A percentile compares a stretch with the other conserved stretches of the same genome.
phyloP scores from a whole-genome alignment of 257 asterid species.

The Paraleonurus japonicus region DNA sequence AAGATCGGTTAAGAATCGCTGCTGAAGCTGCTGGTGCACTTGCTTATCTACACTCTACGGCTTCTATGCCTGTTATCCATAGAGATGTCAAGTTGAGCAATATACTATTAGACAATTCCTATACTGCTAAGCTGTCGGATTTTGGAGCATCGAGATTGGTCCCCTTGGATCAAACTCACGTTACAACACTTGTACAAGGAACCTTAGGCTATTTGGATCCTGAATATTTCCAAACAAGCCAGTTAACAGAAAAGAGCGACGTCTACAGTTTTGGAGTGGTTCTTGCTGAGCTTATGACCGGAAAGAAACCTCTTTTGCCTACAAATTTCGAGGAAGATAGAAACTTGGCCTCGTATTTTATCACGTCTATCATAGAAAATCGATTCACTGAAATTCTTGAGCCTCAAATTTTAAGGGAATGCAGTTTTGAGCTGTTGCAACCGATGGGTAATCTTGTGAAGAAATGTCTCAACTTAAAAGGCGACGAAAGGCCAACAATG shows the following conservation, averaged over 20 bases:
- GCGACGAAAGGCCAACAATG: slow-evolving; percentile 54
- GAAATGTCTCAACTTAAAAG: slow-evolving; percentile 39
- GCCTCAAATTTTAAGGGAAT: slow-evolving; percentile 40
- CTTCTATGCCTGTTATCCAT: slow-evolving; percentile 38
- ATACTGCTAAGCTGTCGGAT: slow-evolving; percentile 34
- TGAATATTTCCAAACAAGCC: slow-evolving; percentile 32
- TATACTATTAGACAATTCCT: slow-evolving; percentile 25
- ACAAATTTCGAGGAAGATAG: slow-evolving; percentile 21
- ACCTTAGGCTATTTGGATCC: slow-evolving; percentile 44
- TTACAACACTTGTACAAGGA: slow-evolving; percentile 35
- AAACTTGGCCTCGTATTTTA: slow-evolving; percentile 39
- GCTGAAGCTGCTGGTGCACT: slow-evolving; percentile 42
- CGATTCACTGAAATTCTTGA: slow-evolving; percentile 38
- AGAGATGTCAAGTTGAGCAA: slow-evolving; percentile 42
- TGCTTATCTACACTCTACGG: slow-evolving; percentile 41
- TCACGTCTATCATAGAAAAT: slow-evolving; percentile 32
- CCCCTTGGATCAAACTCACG: slow-evolving; percentile 35
- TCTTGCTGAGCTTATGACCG: slow-evolving; percentile 43
- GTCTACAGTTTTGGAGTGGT: slow-evolving; percentile 43
- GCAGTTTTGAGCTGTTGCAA: slow-evolving; percentile 37
- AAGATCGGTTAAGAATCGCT: slow-evolving; percentile 30
- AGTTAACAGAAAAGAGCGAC: slow-evolving; percentile 34
- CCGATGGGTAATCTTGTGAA: slow-evolving; percentile 37
- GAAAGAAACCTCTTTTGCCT: slow-evolving; percentile 25
- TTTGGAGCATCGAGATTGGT: slow-evolving; percentile 39